Evolutionary conservation across 2,329 filamentous ascomycete genomes (phyloP).

Genomic region (Xenoacremonium recifei): DNA sequence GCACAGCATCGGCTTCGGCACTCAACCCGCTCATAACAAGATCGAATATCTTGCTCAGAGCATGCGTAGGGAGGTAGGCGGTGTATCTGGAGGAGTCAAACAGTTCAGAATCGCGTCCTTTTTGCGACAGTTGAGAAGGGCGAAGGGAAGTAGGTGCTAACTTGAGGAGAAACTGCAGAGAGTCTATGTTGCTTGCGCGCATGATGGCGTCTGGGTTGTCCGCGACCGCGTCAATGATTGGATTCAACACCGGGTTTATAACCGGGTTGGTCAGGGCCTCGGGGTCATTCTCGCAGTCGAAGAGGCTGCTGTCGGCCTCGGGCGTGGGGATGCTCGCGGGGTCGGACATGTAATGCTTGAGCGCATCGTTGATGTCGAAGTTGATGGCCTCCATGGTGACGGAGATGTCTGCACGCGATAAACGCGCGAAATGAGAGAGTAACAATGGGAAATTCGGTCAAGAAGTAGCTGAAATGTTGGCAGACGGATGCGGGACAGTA

Average conservation of each 20-base stretch:
- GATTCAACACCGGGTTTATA: slow-evolving; percentile 83
- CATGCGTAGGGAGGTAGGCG: slow-evolving; percentile 73
- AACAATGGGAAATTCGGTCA: slow-evolving; percentile 2
- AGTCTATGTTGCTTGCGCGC: slow-evolving; percentile 80
- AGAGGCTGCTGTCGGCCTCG: slow-evolving; percentile 78
- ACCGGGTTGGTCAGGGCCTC: slow-evolving; percentile 76
- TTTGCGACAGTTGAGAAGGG: slow-evolving; percentile 16
- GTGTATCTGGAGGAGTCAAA: slow-evolving; percentile 73
- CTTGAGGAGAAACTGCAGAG: slow-evolving; percentile 94
- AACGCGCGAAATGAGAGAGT: slow-evolving; percentile 13
- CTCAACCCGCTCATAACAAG: slow-evolving; percentile 82
- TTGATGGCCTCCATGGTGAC: slow-evolving; percentile 68
- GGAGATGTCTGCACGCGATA: slow-evolving; percentile 21
- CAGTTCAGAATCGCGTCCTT: slow-evolving; percentile 36
- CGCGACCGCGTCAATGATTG: slow-evolving; percentile 88
- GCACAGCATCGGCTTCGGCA: slow-evolving; percentile 79
- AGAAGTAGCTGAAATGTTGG: too few species aligned
- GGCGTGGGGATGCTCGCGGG: slow-evolving; percentile 78
- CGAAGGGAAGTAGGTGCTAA: slow-evolving; percentile 62
- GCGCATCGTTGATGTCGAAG: slow-evolving; percentile 95
- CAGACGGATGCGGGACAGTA: too few species aligned
- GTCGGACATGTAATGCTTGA: slow-evolving; percentile 96
- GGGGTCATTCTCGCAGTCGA: slow-evolving; percentile 91
- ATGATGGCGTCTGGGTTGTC: slow-evolving; percentile 88
- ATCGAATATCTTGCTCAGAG: slow-evolving; percentile 90